Evolutionary conservation across 257 asterid species (phyloP).

Genomic region (Nicotiana paniculata): DNA sequence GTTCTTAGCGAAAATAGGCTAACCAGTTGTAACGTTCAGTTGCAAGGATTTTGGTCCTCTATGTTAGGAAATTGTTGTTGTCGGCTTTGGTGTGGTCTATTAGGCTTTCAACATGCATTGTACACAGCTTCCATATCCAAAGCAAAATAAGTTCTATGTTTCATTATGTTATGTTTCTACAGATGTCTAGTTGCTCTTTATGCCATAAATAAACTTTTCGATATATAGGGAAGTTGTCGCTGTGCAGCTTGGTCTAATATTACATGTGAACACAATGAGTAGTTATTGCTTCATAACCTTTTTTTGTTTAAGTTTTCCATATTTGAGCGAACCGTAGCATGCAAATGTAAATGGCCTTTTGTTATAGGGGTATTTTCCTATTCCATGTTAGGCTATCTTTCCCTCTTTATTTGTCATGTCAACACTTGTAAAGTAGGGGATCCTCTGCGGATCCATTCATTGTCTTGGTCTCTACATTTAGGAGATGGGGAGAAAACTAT

Average conservation of each 20-base stretch:
- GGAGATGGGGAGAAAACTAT: background rate
- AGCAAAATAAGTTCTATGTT: background rate
- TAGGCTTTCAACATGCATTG: slow-evolving; percentile 9
- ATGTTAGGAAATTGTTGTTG: slow-evolving; percentile 8
- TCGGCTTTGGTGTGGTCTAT: slow-evolving; percentile 12
- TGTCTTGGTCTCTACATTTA: background rate
- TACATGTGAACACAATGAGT: background rate
- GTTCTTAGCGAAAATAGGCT: background rate
- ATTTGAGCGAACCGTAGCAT: slow-evolving; percentile 1
- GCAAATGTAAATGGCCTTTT: background rate
- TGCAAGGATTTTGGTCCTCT: background rate
- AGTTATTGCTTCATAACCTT: background rate
- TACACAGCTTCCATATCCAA: slow-evolving; percentile 14
- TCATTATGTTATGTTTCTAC: background rate
- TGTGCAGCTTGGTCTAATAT: background rate
- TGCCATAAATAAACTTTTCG: background rate
- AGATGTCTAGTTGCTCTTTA: background rate
- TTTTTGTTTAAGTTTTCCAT: background rate
- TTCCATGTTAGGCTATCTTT: background rate
- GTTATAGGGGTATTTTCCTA: background rate
- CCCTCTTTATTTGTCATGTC: background rate
- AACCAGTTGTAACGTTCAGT: background rate
- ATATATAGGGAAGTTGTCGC: background rate
- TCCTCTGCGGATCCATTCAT: too few species aligned
- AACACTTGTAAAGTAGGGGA: background rate